Base-by-base conservation (phyloP, 202 grass and related monocot genomes). In the Setaria viridis region DNA sequence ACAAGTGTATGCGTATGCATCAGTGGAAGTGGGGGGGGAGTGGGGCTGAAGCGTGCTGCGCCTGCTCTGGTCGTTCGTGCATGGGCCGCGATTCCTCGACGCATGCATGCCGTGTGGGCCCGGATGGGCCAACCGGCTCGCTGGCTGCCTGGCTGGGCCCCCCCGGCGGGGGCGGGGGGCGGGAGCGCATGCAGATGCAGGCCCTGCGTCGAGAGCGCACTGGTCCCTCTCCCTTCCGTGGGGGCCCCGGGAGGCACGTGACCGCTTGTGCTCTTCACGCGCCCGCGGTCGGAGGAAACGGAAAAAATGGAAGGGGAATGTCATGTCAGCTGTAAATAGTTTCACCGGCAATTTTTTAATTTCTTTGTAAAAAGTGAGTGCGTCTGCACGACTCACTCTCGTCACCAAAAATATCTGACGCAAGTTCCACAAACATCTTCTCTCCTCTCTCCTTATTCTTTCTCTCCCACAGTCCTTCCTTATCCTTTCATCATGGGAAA, bases 221-320 rank as follows among this genome's bases (percentile, higher is more conserved):
- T 11, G 79, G 9, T 21, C 11, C 29, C 16, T 11, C 1, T 30
- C 14, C 39, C 72, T 58, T 68, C 63, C 63, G 60, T 1, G 83
- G 70, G 74, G 83, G 39, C 29, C 65, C 68, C 5, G 2, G 10
- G n/a, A 7, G 62, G 2, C 83, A 78, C 63, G 83, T 78, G 83
- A 67, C 51, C 3, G 2, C 72, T 15, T 57, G 62, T 47, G 50
- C 62, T 11, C 5, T 68, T 77, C 73, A 48, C 25, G 62, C 73
- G 42, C 17, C 69, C 29, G 7, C 4, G 41, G 54, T 73, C 68
- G 54, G 39, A 16, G 49, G 1, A 0, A 20, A 13, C 60, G 9
- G 21, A 7, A 54, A 45, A 41, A 41, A 41, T 25, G 25, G 25
- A 25, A 25, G 6, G 4, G 39, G 4, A 6, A 41, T 41, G 39